Conservation (phyloP, 2,329 filamentous ascomycete genomes). For the Epichloe gansuensis region DNA sequence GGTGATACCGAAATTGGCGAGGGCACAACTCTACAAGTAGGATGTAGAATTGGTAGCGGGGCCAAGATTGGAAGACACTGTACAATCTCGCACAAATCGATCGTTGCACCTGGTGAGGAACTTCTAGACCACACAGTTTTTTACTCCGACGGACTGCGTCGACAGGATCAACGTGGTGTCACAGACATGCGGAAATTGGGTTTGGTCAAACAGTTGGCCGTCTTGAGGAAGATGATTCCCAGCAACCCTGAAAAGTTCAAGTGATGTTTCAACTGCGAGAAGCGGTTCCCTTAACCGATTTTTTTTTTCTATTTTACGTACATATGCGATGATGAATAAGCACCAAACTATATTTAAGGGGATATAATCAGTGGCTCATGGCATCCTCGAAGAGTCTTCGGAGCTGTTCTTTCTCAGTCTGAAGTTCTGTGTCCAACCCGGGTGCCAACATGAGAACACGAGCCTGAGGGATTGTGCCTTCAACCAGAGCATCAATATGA, state of each 20-base stretch:
- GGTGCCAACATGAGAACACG: slow-evolving; percentile 88
- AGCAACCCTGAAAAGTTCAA: slow-evolving; percentile 44
- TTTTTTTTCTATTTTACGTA: background rate
- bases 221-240: slow-evolving; percentile 52
- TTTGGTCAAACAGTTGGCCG: slow-evolving; percentile 54
- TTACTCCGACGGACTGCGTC: slow-evolving; percentile 48
- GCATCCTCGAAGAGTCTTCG: slow-evolving; percentile 53
- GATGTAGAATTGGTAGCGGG: slow-evolving; percentile 44
- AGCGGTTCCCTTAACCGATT: background rate
- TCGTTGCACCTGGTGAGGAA: slow-evolving; percentile 41
- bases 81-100: slow-evolving; percentile 53
- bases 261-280: slow-evolving; percentile 11
- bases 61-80: slow-evolving; percentile 55
- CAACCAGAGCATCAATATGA: slow-evolving; percentile 73
- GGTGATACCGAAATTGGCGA: slow-evolving; percentile 50
- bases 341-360: no score
- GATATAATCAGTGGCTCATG: slow-evolving; percentile 23
- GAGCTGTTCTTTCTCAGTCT: slow-evolving; percentile 60
- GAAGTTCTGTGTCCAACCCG: slow-evolving; percentile 56
- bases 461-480: slow-evolving; percentile 87
- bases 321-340: no score
- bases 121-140: slow-evolving; percentile 57
- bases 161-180: slow-evolving; percentile 46
- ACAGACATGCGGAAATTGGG: slow-evolving; percentile 50
- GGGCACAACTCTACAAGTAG: slow-evolving; percentile 46